These are phyloP conservation scores for Cystoisospora suis DNA, from an alignment of 169 alveolate species.

Conservation along the genomic window DNA sequence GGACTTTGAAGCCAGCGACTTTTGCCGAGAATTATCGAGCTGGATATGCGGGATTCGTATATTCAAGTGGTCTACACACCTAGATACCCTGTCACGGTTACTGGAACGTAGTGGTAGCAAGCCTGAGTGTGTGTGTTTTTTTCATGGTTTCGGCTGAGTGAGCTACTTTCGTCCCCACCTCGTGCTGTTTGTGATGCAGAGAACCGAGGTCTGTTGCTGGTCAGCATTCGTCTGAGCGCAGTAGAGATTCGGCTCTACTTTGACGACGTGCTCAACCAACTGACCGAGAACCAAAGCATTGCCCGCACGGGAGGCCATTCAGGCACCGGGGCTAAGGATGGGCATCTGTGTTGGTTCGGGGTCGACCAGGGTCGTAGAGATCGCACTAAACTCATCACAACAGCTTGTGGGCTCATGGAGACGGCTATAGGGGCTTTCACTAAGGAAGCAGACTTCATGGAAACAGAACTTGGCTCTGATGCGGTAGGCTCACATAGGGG, in stretches of 20 bases:
- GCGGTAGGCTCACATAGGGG: too few relatives aligned
- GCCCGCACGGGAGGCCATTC: too few relatives aligned
- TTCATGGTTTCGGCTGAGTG: too few relatives aligned
- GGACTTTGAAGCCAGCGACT: too few relatives aligned
- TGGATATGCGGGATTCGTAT: too few relatives aligned
- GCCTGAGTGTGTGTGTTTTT: background rate
- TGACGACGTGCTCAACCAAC: constrained; percentile 37
- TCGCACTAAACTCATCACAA: background rate
- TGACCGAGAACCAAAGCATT: background rate
- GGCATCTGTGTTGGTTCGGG: too few relatives aligned
- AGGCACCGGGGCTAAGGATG: too few relatives aligned
- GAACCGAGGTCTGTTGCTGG: background rate
- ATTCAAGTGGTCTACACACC: too few relatives aligned
- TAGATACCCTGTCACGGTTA: background rate
- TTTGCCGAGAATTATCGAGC: too few relatives aligned
- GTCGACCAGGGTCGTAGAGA: background rate
- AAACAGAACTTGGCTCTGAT: too few relatives aligned
- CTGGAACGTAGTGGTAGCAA: background rate
- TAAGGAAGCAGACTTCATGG: background rate
- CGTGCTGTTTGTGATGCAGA: background rate
- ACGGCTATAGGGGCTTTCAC: background rate
- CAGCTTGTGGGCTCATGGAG: background rate
- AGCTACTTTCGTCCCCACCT: too few relatives aligned
- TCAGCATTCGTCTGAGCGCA: constrained; percentile 3
- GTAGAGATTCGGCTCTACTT: constrained; percentile 24